phyloP scores from a whole-genome alignment of 768 basidiomycete genomes.

The Lactarius akahatsu region DNA sequence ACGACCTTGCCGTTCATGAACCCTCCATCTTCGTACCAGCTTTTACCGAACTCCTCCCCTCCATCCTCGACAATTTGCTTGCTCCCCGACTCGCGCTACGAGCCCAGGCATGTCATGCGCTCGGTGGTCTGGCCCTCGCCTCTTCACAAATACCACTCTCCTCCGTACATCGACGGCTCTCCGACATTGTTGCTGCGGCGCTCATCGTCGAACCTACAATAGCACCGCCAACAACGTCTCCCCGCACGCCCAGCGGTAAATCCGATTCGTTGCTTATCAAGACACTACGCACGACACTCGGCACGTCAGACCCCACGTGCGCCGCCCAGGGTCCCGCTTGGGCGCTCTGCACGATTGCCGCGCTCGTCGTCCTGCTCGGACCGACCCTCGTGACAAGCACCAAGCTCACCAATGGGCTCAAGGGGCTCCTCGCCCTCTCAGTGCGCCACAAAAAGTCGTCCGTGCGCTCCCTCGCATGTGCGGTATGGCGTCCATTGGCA shows the following conservation, averaged over 20 bases:
- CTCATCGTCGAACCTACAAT: slow-evolving; percentile 43
- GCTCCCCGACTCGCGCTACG: slow-evolving; percentile 65
- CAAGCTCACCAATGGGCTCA: slow-evolving; percentile 47
- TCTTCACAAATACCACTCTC: slow-evolving; percentile 49
- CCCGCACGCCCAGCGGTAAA: slow-evolving; percentile 26
- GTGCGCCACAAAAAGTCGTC: slow-evolving; percentile 63
- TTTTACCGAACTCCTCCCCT: slow-evolving; percentile 59
- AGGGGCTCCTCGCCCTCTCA: slow-evolving; percentile 51
- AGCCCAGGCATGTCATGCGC: slow-evolving; percentile 70
- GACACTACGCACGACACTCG: slow-evolving; percentile 64
- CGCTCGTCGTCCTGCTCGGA: slow-evolving; percentile 65
- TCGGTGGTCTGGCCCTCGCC: slow-evolving; percentile 65
- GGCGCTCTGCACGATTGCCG: slow-evolving; percentile 66
- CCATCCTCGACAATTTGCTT: slow-evolving; percentile 60
- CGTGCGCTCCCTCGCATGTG: slow-evolving; percentile 57
- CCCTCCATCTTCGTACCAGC: slow-evolving; percentile 68
- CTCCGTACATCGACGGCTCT: slow-evolving; percentile 51
- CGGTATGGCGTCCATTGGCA: slow-evolving; percentile 63
- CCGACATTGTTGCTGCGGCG: slow-evolving; percentile 47
- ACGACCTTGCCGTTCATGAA: slow-evolving; percentile 63
- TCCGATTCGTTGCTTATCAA: slow-evolving; percentile 57
- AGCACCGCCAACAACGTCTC: slow-evolving; percentile 37
- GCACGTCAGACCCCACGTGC: slow-evolving; percentile 52
- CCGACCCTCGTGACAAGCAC: slow-evolving; percentile 48
- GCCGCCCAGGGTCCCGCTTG: slow-evolving; percentile 78